Conservation (phyloP, 495 filamentous ascomycete genomes). For the Penicillium manginii region DNA sequence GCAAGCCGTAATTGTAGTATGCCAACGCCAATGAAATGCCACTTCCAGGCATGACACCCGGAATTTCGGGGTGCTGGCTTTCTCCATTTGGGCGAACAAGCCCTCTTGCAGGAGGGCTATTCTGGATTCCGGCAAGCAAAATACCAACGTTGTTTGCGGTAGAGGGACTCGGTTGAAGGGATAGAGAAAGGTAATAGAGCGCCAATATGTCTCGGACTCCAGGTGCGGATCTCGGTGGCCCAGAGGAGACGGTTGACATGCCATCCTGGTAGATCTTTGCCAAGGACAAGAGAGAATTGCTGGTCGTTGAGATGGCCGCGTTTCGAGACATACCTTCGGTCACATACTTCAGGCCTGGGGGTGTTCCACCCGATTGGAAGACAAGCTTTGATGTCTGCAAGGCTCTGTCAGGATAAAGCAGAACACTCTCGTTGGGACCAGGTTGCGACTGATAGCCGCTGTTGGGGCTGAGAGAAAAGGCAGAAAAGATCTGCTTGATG, state of each 20-base stretch:
- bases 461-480: slow-evolving; percentile 56
- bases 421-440: slow-evolving; percentile 60
- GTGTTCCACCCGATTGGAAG: slow-evolving; percentile 75
- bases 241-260: slow-evolving; percentile 76
- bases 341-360: slow-evolving; percentile 82
- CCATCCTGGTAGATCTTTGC: slow-evolving; percentile 99
- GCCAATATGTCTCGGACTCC: slow-evolving; percentile 92
- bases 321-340: slow-evolving; percentile 72
- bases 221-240: slow-evolving; percentile 63
- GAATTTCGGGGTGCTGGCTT: slow-evolving; percentile 58
- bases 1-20: slow-evolving; percentile 91
- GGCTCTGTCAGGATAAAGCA: slow-evolving; percentile 83
- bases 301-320: slow-evolving; percentile 89
- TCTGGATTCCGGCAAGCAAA: slow-evolving; percentile 89
- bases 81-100: slow-evolving; percentile 38
- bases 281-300: slow-evolving; percentile 91
- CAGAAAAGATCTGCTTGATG: slow-evolving; percentile 78
- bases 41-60: slow-evolving; percentile 82
- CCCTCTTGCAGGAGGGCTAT: slow-evolving; percentile 57
- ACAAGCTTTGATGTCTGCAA: slow-evolving; percentile 83
- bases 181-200: slow-evolving; percentile 94
- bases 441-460: slow-evolving; percentile 32
- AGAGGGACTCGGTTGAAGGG: slow-evolving; percentile 92
- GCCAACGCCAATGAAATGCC: slow-evolving; percentile 86
- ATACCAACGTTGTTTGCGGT: slow-evolving; percentile 99